A percentile compares a stretch with the other conserved stretches of the same genome.
Conservation (phyloP, 192 early-diverging fungal genomes). For the Entomortierella lignicola region DNA sequence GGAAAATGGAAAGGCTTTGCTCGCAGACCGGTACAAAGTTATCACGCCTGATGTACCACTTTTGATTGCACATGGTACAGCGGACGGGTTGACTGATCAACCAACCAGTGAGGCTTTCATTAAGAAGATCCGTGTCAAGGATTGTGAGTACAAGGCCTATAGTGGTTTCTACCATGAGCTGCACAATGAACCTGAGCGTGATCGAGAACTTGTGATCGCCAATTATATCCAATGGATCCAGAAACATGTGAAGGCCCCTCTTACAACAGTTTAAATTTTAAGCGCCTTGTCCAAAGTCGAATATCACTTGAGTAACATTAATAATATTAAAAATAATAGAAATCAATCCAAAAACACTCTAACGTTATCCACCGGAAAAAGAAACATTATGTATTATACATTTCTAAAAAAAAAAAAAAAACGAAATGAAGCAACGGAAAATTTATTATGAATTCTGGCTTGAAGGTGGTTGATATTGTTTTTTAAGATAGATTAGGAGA, state of each 20-base stretch:
- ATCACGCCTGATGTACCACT: conserved; percentile 60
- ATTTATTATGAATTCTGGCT: background rate
- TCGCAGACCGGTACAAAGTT: conserved; percentile 34
- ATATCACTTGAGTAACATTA: too few species aligned
- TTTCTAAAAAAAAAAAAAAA: too few species aligned
- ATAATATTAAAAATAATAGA: too few species aligned
- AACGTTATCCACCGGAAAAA: too few species aligned
- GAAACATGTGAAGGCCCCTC: conserved; percentile 26
- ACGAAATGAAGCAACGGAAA: too few species aligned
- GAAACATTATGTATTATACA: too few species aligned
- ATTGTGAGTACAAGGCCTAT: conserved; percentile 58
- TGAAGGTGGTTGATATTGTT: background rate
- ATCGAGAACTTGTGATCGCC: conserved; percentile 54
- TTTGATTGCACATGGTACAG: conserved; percentile 64
- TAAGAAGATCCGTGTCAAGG: conserved; percentile 51
- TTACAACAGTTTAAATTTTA: too few species aligned
- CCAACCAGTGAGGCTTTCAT: conserved; percentile 52
- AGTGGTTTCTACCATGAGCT: conserved; percentile 36
- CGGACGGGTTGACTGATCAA: conserved; percentile 60
- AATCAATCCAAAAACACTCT: too few species aligned
- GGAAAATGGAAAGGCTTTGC: conserved; percentile 58
- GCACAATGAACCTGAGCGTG: conserved; percentile 52
- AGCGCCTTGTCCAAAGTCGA: too few species aligned
- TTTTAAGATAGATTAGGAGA: background rate
- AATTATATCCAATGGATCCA: conserved; percentile 60